phyloP scores from a whole-genome alignment of 257 asterid species.

The Solanum ossicruentum region DNA sequence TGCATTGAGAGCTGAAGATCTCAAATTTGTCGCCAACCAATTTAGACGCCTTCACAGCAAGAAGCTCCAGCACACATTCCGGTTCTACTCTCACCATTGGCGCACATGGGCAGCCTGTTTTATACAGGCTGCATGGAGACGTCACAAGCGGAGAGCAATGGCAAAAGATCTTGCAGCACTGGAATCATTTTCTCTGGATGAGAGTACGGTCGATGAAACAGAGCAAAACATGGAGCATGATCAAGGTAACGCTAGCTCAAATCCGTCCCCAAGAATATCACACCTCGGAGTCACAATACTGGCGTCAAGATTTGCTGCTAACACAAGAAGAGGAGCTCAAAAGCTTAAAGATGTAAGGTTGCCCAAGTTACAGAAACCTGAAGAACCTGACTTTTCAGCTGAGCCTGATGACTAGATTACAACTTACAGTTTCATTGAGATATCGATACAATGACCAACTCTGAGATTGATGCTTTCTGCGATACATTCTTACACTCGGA shows the following conservation, averaged over 20 bases:
- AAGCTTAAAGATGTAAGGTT: conserved; percentile 57
- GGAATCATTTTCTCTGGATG: conserved; percentile 46
- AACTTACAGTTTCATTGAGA: not conserved
- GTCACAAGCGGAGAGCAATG: conserved; percentile 52
- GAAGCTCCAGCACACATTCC: conserved; percentile 84
- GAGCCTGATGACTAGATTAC: conserved; percentile 57
- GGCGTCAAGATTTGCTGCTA: conserved; percentile 87
- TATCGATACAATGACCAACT: not conserved
- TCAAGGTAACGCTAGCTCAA: conserved; percentile 4
- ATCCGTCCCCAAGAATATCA: conserved; percentile 21
- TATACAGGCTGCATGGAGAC: conserved; percentile 79
- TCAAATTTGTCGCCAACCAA: conserved; percentile 83
- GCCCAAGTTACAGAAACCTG: conserved; percentile 71
- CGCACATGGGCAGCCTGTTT: conserved; percentile 95
- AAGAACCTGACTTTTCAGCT: conserved; percentile 75
- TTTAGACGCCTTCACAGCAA: conserved; percentile 92
- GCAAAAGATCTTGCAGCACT: conserved; percentile 55
- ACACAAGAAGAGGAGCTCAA: conserved; percentile 77
- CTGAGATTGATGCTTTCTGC: not conserved
- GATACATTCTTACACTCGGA: not conserved
- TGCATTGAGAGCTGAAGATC: conserved; percentile 82
- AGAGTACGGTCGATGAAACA: conserved; percentile 8
- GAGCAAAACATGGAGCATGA: conserved; percentile 25
- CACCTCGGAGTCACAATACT: conserved; percentile 65
- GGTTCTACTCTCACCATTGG: conserved; percentile 93